Percentiles rank a stretch among this genome's conserved stretches.
These are phyloP conservation scores for Penicillium frequentans DNA, from an alignment of 2,329 filamentous ascomycete species.

Conservation along the genomic window DNA sequence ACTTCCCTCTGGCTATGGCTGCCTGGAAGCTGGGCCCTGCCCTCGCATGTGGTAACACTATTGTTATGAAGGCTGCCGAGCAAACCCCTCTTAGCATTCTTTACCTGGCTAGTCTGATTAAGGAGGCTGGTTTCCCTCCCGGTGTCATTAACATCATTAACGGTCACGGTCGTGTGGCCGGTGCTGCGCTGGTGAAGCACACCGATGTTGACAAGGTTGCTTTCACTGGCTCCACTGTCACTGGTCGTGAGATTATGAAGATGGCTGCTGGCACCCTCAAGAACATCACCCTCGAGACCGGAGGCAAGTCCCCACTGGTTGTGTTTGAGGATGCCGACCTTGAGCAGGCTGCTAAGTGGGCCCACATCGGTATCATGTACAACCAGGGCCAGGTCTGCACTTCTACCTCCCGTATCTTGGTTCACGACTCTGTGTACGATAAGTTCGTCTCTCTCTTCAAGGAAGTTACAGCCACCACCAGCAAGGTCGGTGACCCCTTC, in stretches of 20 bases:
- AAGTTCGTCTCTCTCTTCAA: slow-evolving; percentile 35
- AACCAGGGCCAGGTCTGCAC: slow-evolving; percentile 68
- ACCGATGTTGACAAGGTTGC: slow-evolving; percentile 22
- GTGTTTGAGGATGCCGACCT: slow-evolving; percentile 50
- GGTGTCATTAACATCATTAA: slow-evolving; percentile 26
- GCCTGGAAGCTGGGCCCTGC: slow-evolving; percentile 27
- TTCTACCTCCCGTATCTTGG: slow-evolving; percentile 64
- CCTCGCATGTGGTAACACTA: slow-evolving; percentile 25
- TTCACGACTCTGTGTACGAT: slow-evolving; percentile 52
- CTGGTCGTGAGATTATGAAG: slow-evolving; percentile 28
- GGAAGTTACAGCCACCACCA: slow-evolving; percentile 30
- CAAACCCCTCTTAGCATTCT: slow-evolving; percentile 26
- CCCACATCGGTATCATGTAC: slow-evolving; percentile 53
- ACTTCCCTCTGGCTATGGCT: slow-evolving; percentile 58
- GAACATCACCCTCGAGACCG: slow-evolving; percentile 50
- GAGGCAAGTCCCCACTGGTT: slow-evolving; percentile 48
- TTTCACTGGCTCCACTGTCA: slow-evolving; percentile 24
- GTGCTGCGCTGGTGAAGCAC: slow-evolving; percentile 23
- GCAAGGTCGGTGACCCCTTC: slow-evolving; percentile 39
- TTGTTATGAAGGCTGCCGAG: slow-evolving; percentile 26
- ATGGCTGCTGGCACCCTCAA: slow-evolving; percentile 39
- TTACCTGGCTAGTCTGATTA: slow-evolving; percentile 22
- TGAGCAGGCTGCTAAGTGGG: slow-evolving; percentile 42
- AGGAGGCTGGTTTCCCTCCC: slow-evolving; percentile 26
- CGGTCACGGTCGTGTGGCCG: slow-evolving; percentile 25